A percentile compares a stretch with the other conserved stretches of the same genome.
These are phyloP conservation scores for Trichoderma breve DNA, from an alignment of 2,329 filamentous ascomycete genomes.

Conservation along the genomic window DNA sequence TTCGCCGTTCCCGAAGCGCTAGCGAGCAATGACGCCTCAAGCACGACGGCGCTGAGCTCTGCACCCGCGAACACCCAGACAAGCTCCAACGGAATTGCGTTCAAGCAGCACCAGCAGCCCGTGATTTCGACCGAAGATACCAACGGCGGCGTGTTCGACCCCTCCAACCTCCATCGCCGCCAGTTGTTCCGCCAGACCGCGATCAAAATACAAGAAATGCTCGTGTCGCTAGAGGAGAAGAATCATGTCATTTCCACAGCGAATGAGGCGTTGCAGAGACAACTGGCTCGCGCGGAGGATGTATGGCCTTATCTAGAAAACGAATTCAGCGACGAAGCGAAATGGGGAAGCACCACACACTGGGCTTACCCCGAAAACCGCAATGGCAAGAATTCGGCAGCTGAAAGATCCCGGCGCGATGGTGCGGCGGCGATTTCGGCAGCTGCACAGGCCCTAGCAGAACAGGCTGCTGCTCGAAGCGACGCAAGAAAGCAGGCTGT, in stretches of 20 bases:
- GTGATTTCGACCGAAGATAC: slow-evolving; percentile 45
- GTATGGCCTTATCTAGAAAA: slow-evolving; percentile 82
- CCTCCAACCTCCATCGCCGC: slow-evolving; percentile 62
- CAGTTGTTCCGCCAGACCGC: slow-evolving; percentile 77
- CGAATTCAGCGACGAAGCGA: slow-evolving; percentile 92
- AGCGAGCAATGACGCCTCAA: slow-evolving; percentile 44
- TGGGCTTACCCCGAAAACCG: slow-evolving; percentile 95
- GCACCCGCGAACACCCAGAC: slow-evolving; percentile 51
- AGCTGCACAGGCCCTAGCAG: slow-evolving; percentile 72
- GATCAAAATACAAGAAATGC: slow-evolving; percentile 75
- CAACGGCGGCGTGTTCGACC: slow-evolving; percentile 49
- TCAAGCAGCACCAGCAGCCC: slow-evolving; percentile 37
- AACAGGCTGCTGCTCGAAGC: slow-evolving; percentile 79
- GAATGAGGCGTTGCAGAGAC: slow-evolving; percentile 82
- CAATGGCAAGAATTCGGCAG: slow-evolving; percentile 60
- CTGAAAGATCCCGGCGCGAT: slow-evolving; percentile 75
- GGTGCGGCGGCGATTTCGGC: slow-evolving; percentile 75
- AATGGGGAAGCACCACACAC: slow-evolving; percentile 85
- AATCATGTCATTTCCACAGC: slow-evolving; percentile 94
- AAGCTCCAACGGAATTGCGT: slow-evolving; percentile 43
- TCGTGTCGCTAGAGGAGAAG: slow-evolving; percentile 92
- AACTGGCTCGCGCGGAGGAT: slow-evolving; percentile 79
- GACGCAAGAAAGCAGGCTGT: slow-evolving; percentile 82
- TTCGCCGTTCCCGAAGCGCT: slow-evolving; percentile 48
- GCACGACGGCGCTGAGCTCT: slow-evolving; percentile 42